Evolutionary conservation across 2,329 filamentous ascomycete genomes (phyloP), one percentile per base, ranked within the genome.

Genomic region (Fusarium protoensiforme): DNA sequence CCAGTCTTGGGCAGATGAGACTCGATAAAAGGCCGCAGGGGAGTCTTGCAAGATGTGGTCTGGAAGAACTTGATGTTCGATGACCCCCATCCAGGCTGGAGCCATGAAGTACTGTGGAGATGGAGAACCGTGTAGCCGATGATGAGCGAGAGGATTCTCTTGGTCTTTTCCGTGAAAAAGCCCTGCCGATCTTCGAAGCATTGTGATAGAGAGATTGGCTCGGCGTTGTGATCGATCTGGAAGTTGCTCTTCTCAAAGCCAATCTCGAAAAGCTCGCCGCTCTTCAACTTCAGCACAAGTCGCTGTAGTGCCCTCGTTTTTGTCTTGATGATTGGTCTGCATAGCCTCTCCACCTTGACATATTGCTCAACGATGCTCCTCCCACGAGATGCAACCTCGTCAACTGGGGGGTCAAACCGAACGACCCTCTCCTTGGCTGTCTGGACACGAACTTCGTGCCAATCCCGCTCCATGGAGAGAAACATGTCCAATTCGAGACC

Each of bases 401-500:
- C 27, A 14, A 53, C 46, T 20, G 46, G 18, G 0, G 46, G 4
- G 10, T 38, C 35, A 10, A 58, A 67, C 2, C 43, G 39, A 5
- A 70, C 41, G 0, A 13, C 24, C 2, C 18, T 58, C 13, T 72
- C 67, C 2, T 27, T 60, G 2, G 18, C 5, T 0, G 67, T 39
- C 6, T 70, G 48, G 0, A 72, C 18, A 0, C 51, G 29, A 3
- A 65, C n/a, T 5, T 68, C 57, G 0, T 68, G 61, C 70, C 64
- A 72, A 33, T 33, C 61, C 13, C 20, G 53, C 22, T 71, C 18
- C 7, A 39, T 43, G 3, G 36, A 67, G 2, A 72, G 35, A 16
- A 72, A 67, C 51, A 72, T 62, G 20, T 72, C 59, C 0, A 72
- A 16, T 1, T 63, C 60, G n/a, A 63, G 16, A 2, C 31, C 43